A percentile compares a stretch with the other conserved stretches of the same genome.
These are phyloP conservation scores for Lactuca sativa DNA, from an alignment of 129 eudicot species.

Conservation along the genomic window DNA sequence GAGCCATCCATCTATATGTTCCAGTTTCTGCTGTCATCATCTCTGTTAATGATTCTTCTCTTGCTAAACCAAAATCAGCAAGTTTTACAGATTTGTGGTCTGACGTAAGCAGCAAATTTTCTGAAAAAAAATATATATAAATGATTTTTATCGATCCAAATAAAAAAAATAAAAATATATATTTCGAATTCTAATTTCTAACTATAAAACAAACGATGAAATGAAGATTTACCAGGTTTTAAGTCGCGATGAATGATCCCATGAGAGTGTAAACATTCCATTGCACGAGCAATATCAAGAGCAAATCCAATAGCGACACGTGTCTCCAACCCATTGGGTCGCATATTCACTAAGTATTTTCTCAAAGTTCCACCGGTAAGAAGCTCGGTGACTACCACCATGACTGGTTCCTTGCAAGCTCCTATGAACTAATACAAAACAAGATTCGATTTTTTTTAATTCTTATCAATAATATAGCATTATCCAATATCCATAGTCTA, in stretches of 20 bases:
- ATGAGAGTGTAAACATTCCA: conserved; percentile 90
- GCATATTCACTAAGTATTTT: conserved; percentile 62
- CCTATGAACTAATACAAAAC: conserved; percentile 63
- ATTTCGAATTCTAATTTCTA: not conserved
- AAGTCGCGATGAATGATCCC: conserved; percentile 96
- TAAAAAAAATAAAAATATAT: not conserved
- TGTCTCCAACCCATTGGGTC: conserved; percentile 71
- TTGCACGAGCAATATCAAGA: conserved; percentile 92
- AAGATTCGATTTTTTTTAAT: not conserved
- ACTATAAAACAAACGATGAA: not conserved
- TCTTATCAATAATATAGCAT: not conserved
- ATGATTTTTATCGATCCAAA: not conserved
- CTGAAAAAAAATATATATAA: conserved; percentile 32
- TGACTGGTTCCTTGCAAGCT: conserved; percentile 85
- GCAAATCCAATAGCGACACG: conserved; percentile 79
- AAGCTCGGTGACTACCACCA: conserved; percentile 89
- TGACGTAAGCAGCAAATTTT: conserved; percentile 68
- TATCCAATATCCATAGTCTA: not conserved
- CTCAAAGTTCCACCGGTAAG: conserved; percentile 78
- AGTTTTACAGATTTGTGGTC: conserved; percentile 70
- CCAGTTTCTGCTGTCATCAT: conserved; percentile 95
- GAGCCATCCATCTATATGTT: conserved; percentile 94
- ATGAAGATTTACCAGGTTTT: conserved; percentile 56
- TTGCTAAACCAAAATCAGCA: conserved; percentile 86
- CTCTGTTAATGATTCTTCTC: conserved; percentile 82